phyloP scores from a whole-genome alignment of 192 early-diverging fungal species.

The Backusella mclennaniae region DNA sequence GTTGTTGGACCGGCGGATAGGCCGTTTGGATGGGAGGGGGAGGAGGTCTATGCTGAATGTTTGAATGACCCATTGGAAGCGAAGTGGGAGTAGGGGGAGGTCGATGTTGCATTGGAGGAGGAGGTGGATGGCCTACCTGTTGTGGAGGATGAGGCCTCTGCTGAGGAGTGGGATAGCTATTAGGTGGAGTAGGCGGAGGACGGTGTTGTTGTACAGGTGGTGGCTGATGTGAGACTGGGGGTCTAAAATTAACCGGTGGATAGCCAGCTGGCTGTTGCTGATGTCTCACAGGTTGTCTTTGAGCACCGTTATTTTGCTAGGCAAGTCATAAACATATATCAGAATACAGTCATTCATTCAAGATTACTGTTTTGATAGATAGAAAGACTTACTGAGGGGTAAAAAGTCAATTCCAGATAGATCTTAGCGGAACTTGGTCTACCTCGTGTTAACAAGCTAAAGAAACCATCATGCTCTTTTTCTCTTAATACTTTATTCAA shows the following conservation, averaged over 20 bases:
- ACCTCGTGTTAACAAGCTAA: not conserved
- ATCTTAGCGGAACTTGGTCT: not conserved
- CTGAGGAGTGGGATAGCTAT: not conserved
- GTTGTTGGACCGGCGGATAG: not conserved
- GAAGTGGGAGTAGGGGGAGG: not conserved
- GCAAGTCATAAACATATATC: not conserved
- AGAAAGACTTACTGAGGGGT: not conserved
- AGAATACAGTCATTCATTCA: not conserved
- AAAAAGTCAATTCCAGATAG: conserved; percentile 10
- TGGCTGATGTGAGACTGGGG: conserved; percentile 19
- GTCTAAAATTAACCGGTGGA: not conserved
- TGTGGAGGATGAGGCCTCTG: conserved; percentile 1
- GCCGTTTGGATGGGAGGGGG: not conserved
- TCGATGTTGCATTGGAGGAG: conserved; percentile 8
- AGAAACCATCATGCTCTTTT: conserved; percentile 11
- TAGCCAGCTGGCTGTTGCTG: not conserved
- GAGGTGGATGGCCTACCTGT: not conserved
- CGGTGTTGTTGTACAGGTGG: not conserved
- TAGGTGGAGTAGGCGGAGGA: not conserved
- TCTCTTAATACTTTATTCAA: conserved; percentile 3
- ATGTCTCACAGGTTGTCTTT: not conserved
- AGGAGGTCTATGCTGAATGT: not conserved
- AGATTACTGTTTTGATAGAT: no score
- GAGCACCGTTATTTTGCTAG: not conserved
- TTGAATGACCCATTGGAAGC: not conserved